A percentile compares a stretch with the other conserved stretches of the same genome.
Evolutionary conservation across 108 stramenopile species (phyloP).

Genomic region (Skeletonema tropicum): DNA sequence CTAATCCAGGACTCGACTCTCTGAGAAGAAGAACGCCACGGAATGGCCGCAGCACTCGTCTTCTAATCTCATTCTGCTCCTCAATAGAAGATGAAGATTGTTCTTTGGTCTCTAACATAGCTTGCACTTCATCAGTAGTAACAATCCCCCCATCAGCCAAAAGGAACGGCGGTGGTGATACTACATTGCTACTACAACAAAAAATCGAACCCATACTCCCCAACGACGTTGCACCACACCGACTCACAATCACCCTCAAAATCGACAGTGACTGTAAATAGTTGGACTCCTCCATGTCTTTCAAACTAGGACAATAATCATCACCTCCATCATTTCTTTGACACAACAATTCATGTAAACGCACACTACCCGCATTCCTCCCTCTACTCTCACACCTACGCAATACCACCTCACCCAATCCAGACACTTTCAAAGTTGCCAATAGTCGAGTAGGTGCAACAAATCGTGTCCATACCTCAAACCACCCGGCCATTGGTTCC

Average conservation of each 20-base stretch:
- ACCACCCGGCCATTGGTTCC: constrained; percentile 38
- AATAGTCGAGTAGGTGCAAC: constrained; percentile 22
- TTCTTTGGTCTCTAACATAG: constrained; percentile 9
- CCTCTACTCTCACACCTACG: constrained; percentile 23
- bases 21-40: constrained; percentile 2
- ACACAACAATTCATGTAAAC: not conserved
- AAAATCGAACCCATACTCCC: not conserved
- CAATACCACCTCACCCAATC: constrained; percentile 31
- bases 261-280: constrained; percentile 47
- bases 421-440: constrained; percentile 25
- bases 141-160: constrained; percentile 2
- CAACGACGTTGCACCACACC: constrained; percentile 25
- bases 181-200: not conserved
- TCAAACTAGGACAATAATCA: not conserved
- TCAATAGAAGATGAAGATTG: not conserved
- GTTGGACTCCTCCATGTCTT: constrained; percentile 29
- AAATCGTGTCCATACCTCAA: constrained; percentile 50
- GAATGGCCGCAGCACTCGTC: constrained; percentile 24
- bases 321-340: not conserved
- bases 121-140: constrained; percentile 14
- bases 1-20: not conserved
- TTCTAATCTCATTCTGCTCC: not conserved
- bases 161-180: not conserved
- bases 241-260: constrained; percentile 25
- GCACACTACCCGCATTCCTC: not conserved